Evolutionary conservation across 176 grass and related monocot genomes (phyloP).

Genomic region (Puccinellia tenuiflora): DNA sequence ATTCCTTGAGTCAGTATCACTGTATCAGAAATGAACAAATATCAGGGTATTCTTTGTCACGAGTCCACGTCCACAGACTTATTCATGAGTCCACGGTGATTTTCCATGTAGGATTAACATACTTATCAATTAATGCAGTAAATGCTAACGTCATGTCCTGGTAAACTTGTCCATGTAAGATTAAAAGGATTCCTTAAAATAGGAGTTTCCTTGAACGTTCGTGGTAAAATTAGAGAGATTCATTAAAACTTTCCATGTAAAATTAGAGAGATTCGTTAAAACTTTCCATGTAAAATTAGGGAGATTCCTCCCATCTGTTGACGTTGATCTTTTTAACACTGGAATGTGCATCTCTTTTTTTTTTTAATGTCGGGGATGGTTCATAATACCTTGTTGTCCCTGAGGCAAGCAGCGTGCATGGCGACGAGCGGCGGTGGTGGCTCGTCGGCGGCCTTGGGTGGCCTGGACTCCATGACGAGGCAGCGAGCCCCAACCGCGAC

Average conservation of each 20-base stretch:
- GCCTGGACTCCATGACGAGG: constrained; percentile 91
- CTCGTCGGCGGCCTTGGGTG: constrained; percentile 36
- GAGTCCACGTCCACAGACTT: constrained; percentile 4
- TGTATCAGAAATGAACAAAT: constrained; percentile 22
- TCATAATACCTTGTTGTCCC: constrained; percentile 97
- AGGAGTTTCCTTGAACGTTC: background rate
- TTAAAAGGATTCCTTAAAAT: background rate
- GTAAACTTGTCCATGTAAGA: constrained; percentile 19
- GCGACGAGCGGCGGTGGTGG: constrained; percentile 55
- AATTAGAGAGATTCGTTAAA: background rate
- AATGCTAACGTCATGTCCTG: constrained; percentile 1
- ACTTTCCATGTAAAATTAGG: background rate
- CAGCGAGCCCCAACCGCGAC: constrained; percentile 58
- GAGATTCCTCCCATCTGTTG: constrained; percentile 22
- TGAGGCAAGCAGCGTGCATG: constrained; percentile 85
- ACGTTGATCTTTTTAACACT: constrained; percentile 7
- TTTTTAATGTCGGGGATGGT: constrained; percentile 60
- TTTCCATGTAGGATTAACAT: constrained; percentile 28
- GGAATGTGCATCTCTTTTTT: constrained; percentile 22
- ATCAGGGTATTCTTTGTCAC: constrained; percentile 28
- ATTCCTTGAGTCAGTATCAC: constrained; percentile 20
- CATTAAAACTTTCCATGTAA: constrained; percentile 4
- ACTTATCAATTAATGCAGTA: constrained; percentile 17
- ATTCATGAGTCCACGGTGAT: constrained; percentile 10
- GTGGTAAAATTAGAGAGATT: background rate